Evolutionary conservation across 768 basidiomycete genomes (phyloP).

Genomic region (Lactarius hengduanensis): DNA sequence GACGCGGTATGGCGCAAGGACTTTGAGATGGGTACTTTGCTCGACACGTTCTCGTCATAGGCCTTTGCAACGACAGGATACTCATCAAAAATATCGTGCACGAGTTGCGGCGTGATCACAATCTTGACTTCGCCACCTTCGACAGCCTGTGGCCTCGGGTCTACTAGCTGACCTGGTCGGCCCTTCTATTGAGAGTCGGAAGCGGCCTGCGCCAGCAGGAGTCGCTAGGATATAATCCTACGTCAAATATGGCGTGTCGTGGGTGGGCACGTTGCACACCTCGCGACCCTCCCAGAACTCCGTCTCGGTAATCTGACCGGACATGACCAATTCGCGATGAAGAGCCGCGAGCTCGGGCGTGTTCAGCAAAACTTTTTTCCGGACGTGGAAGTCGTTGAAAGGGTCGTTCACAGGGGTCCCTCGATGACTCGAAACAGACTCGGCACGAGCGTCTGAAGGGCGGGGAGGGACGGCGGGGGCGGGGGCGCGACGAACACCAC

Average conservation of each 20-base stretch:
- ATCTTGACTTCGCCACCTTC: conserved; percentile 87
- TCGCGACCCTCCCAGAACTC: conserved; percentile 99
- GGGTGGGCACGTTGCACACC: conserved; percentile 44
- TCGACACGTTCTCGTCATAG: conserved; percentile 89
- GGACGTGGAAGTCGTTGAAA: conserved; percentile 64
- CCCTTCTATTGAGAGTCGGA: conserved; percentile 73
- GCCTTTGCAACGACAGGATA: conserved; percentile 93
- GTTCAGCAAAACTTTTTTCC: conserved; percentile 76
- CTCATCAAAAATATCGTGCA: conserved; percentile 96
- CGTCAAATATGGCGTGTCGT: conserved; percentile 31
- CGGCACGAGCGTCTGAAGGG: conserved; percentile 56
- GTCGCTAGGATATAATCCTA: conserved; percentile 50
- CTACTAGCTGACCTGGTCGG: conserved; percentile 82
- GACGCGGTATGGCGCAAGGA: background rate
- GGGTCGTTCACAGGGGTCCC: conserved; percentile 61
- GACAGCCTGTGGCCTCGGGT: conserved; percentile 81
- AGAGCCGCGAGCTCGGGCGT: conserved; percentile 76
- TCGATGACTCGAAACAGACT: conserved; percentile 54
- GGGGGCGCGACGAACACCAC: conserved; percentile 31
- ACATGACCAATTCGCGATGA: conserved; percentile 86
- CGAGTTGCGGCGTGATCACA: conserved; percentile 85
- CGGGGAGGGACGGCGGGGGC: conserved; percentile 41
- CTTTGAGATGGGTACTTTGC: conserved; percentile 50
- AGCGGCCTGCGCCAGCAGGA: conserved; percentile 75
- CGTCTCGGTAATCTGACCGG: conserved; percentile 79